Conservation (phyloP, 2,329 filamentous ascomycete genomes). For the Sporothrix mexicana region DNA sequence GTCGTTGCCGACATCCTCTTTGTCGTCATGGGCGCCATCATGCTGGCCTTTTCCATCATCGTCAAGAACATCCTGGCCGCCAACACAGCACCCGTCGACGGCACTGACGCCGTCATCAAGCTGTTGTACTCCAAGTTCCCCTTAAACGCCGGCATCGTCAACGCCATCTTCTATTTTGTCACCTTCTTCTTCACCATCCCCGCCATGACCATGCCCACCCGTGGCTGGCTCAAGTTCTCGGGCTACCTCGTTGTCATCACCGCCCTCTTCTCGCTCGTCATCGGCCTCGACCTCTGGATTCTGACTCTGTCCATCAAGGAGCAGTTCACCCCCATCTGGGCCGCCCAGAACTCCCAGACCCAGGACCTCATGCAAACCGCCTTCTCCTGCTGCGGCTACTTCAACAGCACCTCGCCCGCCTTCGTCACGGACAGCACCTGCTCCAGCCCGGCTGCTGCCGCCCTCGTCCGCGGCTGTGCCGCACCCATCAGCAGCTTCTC, state of each 20-base stretch:
- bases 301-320: slow-evolving; percentile 71
- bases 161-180: slow-evolving; percentile 72
- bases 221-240: slow-evolving; percentile 73
- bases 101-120: slow-evolving; percentile 56
- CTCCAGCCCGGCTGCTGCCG: slow-evolving; percentile 71
- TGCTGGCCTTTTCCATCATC: slow-evolving; percentile 61
- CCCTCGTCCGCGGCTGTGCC: slow-evolving; percentile 72
- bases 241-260: slow-evolving; percentile 68
- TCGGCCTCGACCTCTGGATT: slow-evolving; percentile 74
- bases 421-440: slow-evolving; percentile 74
- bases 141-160: slow-evolving; percentile 70
- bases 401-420: slow-evolving; percentile 72
- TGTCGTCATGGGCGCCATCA: slow-evolving; percentile 58
- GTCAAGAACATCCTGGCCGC: slow-evolving; percentile 51
- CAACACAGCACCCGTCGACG: slow-evolving; percentile 52
- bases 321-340: slow-evolving; percentile 67
- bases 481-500: slow-evolving; percentile 70
- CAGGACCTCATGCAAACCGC: slow-evolving; percentile 74
- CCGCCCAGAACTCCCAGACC: slow-evolving; percentile 57
- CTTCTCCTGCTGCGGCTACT: slow-evolving; percentile 81
- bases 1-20: slow-evolving; percentile 58
- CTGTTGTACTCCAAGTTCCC: slow-evolving; percentile 61
- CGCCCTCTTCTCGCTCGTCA: slow-evolving; percentile 66
- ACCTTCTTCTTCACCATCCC: slow-evolving; percentile 74
- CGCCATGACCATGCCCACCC: slow-evolving; percentile 69